Base-by-base conservation (phyloP, 2,329 filamentous ascomycete species). In the Mycogone perniciosa region DNA sequence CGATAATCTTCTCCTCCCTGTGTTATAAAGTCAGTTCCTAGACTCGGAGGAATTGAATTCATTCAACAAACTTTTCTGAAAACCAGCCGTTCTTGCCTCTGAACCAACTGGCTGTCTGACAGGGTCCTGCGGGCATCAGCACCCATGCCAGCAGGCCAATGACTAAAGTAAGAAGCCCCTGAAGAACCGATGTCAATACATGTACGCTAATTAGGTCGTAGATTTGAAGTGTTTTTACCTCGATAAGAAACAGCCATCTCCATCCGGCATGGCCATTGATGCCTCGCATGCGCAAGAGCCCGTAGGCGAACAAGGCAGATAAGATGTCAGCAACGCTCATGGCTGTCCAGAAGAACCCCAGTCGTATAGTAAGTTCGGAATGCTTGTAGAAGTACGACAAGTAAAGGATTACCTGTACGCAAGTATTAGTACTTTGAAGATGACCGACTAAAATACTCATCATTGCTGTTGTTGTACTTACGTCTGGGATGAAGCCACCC, bases 331-430 rank as follows among this genome's bases (percentile, higher is more conserved):
- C 77, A 0, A 72, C 72, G 51, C 77, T 77, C 9, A 85, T 80
- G 0, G 84, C 76, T 0, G 81, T 81, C 86, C 86, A 90, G 68
- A 89, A 89, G 80, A 57, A 80, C 8, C 62, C 80, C 13, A 90
- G 68, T 1, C 87, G 77, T 8, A 78, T 76, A 0, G 86, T 84
- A 0, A 91, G 71, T 62, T 90, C 87, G 47, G 75, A 75, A 0
- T 80, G 80, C 42, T 81, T 89, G 69, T 89, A 91, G 67, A 85
- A 91, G 65, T 90, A 90, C 4, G 80, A 84, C 5, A 89, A 71
- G 65, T 85, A 89, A 0, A 86, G 69, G 7, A 52, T 48, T 20
- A 57, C 35, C 48, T 50, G 11, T 4, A 20, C 20, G 20, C 20
- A 20, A 2, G 20, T 20, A 20, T 46, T 50, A 7, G 30, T 7